phyloP scores from a whole-genome alignment of 495 filamentous ascomycete genomes.

The Penicillium coprophilum region DNA sequence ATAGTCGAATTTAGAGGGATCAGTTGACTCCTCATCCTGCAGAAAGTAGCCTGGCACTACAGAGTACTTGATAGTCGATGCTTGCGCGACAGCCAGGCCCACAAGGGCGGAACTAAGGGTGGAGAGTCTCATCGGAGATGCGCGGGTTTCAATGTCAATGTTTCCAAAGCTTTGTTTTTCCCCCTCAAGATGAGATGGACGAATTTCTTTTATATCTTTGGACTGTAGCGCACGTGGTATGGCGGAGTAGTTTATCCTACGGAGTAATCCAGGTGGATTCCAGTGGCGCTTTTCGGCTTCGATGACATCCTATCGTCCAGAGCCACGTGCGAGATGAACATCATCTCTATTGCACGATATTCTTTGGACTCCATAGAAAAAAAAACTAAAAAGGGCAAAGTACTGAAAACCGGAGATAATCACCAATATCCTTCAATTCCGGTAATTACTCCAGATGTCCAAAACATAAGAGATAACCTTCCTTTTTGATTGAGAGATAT shows the following conservation, averaged over 20 bases:
- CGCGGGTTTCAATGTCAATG: not conserved
- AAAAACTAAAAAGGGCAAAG: not conserved
- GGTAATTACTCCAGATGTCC: not conserved
- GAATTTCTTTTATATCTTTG: conserved; percentile 2
- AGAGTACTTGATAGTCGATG: conserved; percentile 54
- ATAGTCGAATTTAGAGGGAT: conserved; percentile 65
- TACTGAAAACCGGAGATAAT: not conserved
- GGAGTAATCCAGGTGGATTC: not conserved
- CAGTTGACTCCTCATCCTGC: conserved; percentile 65
- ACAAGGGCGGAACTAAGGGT: conserved; percentile 22
- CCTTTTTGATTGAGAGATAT: conserved; percentile 14
- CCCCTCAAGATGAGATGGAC: conserved; percentile 13
- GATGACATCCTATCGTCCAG: not conserved
- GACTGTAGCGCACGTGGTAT: not conserved
- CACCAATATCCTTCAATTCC: too few relatives aligned
- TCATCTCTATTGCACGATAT: too few relatives aligned
- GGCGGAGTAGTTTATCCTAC: not conserved
- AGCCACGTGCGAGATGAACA: not conserved
- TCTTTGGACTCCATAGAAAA: too few relatives aligned
- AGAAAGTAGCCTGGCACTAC: conserved; percentile 68
- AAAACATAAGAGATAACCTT: not conserved
- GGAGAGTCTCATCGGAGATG: conserved; percentile 34
- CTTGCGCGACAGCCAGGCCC: conserved; percentile 26
- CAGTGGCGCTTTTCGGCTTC: not conserved
- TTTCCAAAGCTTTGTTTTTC: not conserved